Evolutionary conservation across 2,329 filamentous ascomycete species (phyloP).

Genomic region (Trichoderma gracile): DNA sequence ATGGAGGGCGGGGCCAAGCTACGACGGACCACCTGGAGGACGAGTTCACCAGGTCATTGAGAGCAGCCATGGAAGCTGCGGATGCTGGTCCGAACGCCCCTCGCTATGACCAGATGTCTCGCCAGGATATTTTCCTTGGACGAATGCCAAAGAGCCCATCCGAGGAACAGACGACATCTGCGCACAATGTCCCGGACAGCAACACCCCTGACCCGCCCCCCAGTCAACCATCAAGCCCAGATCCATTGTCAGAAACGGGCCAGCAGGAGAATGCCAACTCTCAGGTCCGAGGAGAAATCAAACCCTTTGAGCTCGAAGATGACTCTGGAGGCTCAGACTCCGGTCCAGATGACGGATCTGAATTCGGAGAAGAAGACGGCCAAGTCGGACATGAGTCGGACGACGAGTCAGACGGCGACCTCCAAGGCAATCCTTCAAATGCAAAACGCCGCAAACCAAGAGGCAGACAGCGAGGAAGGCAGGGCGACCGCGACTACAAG

Average conservation of each 20-base stretch:
- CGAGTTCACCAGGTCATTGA: not conserved
- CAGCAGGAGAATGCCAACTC: not conserved
- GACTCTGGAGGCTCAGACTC: not conserved
- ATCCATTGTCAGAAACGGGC: not conserved
- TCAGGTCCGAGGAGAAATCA: not conserved
- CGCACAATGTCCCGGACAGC: too few species aligned
- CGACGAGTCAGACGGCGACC: not conserved
- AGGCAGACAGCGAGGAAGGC: not conserved
- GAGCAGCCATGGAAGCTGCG: not conserved
- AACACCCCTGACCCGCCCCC: too few species aligned
- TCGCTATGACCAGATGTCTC: not conserved
- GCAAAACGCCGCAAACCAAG: slow-evolving; percentile 7
- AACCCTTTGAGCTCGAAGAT: too few species aligned
- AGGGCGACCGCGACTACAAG: not conserved
- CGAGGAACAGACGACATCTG: not conserved
- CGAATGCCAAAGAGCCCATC: too few species aligned
- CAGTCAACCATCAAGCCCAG: not conserved
- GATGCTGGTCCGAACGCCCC: not conserved
- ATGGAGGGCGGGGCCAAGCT: too few species aligned
- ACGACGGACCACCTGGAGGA: too few species aligned
- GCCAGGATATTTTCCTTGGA: not conserved
- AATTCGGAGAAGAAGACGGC: not conserved
- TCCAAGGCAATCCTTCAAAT: slow-evolving; percentile 11
- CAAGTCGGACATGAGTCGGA: not conserved
- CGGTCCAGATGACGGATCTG: not conserved